Evolutionary conservation across 164 flowering plant genomes (phyloP), one percentile per base, ranked within the genome.

Genomic region (Liriodendron chinense): DNA sequence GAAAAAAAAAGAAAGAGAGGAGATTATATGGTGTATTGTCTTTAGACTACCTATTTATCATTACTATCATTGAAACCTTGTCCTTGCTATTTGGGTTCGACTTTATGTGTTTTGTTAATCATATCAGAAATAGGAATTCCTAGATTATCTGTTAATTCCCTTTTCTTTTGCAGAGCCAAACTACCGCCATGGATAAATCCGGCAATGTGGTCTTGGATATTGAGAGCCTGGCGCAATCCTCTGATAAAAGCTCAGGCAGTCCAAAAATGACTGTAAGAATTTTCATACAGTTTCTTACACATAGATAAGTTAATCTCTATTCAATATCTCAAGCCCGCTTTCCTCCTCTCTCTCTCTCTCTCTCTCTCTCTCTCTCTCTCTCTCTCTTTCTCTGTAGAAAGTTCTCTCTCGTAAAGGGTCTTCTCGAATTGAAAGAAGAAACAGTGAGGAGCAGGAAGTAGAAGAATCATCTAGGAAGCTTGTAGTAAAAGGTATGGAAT

Each of bases 351-450:
- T 12, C 7, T 28, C 6, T 18, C 47, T 28, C n/a, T n/a, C n/a
- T n/a, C n/a, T n/a, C n/a, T n/a, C n/a, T n/a, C n/a, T n/a, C n/a
- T n/a, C n/a, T n/a, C n/a, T n/a, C n/a, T n/a, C n/a, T n/a, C n/a
- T n/a, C n/a, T n/a, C n/a, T 53, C 9, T 12, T 18, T 28, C 6
- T 18, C 47, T 28, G 12, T 28, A 83, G 85, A 83, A 77, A 71
- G 81, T 61, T 23, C 83, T 83, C 6, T 80, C 85, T 68, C 81
- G 85, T 3, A 82, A 83, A 72, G 80, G 80, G 14, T 80, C 81
- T 68, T 83, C 65, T 71, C 78, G 85, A 26, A 62, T 75, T 69
- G 83, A 83, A 13, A 78, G 80, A 76, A 70, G 77, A 71, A 62
- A 71, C 48, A 48, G 79, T 18, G 81, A 80, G 28, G 85, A 80